These are phyloP conservation scores for Leptomonas seymouri DNA, from an alignment of 208 protist genomes.

Conservation along the genomic window DNA sequence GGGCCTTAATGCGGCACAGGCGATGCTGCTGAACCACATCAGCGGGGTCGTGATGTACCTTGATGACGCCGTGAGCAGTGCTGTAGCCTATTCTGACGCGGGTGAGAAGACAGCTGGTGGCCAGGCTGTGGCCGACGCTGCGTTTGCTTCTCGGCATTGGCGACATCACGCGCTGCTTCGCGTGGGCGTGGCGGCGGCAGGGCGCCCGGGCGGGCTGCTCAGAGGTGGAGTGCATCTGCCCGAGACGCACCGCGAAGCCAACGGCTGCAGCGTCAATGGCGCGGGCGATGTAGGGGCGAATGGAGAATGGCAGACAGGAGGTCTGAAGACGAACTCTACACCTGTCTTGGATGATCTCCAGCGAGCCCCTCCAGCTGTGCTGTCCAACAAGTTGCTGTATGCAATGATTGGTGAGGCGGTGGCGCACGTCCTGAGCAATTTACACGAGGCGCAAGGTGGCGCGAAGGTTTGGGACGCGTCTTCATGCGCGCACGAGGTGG, in stretches of 20 bases:
- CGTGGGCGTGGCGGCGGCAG: constrained; percentile 3
- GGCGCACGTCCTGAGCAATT: constrained; percentile 16
- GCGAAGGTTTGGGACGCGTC: not conserved
- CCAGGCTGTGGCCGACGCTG: not conserved
- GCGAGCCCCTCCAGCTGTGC: constrained; percentile 7
- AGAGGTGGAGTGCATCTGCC: not conserved
- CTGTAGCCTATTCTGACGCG: not conserved
- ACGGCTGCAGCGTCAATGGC: not conserved
- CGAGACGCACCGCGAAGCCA: not conserved
- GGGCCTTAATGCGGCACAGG: constrained; percentile 33
- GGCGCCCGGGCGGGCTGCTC: not conserved
- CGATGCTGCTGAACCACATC: constrained; percentile 46
- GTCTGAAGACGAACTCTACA: not conserved
- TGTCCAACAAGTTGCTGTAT: constrained; percentile 33
- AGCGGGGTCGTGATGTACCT: constrained; percentile 36
- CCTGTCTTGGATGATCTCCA: constrained; percentile 21
- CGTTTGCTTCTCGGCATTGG: constrained; percentile 24
- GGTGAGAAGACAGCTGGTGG: not conserved
- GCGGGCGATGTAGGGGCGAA: not conserved
- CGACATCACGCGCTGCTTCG: constrained; percentile 17
- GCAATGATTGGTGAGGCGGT: constrained; percentile 26
- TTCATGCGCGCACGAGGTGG: constrained; percentile 7
- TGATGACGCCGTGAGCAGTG: constrained; percentile 11
- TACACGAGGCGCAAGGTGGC: not conserved
- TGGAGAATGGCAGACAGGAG: not conserved